Evolutionary conservation across 768 basidiomycete species (phyloP), one percentile per base, ranked within the genome.

Genomic region (Agrocybe praecox): DNA sequence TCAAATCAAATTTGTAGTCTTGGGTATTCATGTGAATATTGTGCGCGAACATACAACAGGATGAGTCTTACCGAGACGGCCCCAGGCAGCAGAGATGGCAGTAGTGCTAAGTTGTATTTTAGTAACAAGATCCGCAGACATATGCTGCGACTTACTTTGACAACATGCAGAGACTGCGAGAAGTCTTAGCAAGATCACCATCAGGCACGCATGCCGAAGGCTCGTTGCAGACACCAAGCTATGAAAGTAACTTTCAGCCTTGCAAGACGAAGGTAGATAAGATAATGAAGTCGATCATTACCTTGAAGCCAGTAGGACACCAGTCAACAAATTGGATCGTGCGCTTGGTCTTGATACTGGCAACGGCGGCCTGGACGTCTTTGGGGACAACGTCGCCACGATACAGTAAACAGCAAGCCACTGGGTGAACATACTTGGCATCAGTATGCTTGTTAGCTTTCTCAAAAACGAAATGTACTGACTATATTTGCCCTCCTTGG

Each of bases 261-360:
- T n/a, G n/a, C 22, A 23, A 17, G 21, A 46, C 17, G 15, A 22
- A 22, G 19, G 22, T 9, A 32, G 7, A 29, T 19, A 11, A 32
- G 7, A 29, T 19, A 11, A 4, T 32, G 33, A 22, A 26, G 14
- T 21, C 46, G 29, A 24, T 32, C 9, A 29, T 48, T 51, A 60
- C 62, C 86, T 96, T 96, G 88, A 96, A 96, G 59, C 96, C 96
- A 65, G 96, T 98, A 50, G 92, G 92, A 72, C 93, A 95, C 95
- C 95, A 97, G 69, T 96, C 95, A 61, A 97, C 95, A 71, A 96
- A 97, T 68, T 96, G 94, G 69, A 98, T 96, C 15, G 96, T 97
- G 64, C 90, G 86, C 84, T 96, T 97, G 59, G 94, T 97, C 82
- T 95, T 96, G 81, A 98, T 92, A 61, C 80, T 87, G 43, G 92